Conservation (phyloP, 345 rosid genomes). For the Bruguiera gymnorhiza region DNA sequence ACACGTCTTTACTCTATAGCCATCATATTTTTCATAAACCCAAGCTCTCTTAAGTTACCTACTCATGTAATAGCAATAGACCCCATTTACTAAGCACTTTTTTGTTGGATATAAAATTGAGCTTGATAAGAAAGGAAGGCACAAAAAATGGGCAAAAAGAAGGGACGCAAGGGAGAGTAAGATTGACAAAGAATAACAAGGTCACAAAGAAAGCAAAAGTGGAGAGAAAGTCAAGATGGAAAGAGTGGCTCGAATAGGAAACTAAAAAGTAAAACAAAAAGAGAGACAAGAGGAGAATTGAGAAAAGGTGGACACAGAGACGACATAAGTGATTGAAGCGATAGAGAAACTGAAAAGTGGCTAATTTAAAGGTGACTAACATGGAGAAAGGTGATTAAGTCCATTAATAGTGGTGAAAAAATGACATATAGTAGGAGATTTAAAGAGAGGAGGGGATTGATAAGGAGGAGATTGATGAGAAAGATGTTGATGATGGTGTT, state of each 20-base stretch:
- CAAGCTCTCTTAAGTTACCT: conserved; percentile 85
- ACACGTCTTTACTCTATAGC: conserved; percentile 72
- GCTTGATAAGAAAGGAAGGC: conserved; percentile 72
- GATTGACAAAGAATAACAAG: conserved; percentile 42
- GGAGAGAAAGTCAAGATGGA: conserved; percentile 71
- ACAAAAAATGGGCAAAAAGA: conserved; percentile 68
- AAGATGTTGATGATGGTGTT: not conserved
- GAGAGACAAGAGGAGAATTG: conserved; percentile 59
- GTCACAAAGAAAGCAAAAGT: conserved; percentile 80
- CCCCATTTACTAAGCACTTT: conserved; percentile 80
- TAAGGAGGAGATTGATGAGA: conserved; percentile 29
- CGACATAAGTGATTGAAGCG: conserved; percentile 45
- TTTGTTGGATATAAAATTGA: conserved; percentile 47
- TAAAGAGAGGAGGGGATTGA: no score
- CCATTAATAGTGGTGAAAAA: conserved; percentile 24
- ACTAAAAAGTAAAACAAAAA: conserved; percentile 73
- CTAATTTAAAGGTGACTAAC: conserved; percentile 43
- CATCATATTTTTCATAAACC: conserved; percentile 91
- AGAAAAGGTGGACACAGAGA: conserved; percentile 52
- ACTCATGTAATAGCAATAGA: conserved; percentile 87
- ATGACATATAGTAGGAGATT: conserved; percentile 51
- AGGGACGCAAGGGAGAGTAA: conserved; percentile 75
- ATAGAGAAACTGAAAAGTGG: conserved; percentile 42
- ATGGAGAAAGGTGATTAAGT: conserved; percentile 30
- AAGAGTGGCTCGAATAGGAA: conserved; percentile 73